These are phyloP conservation scores for Prunus armeniaca DNA, from an alignment of 306 rosid species.

Conservation along the genomic window DNA sequence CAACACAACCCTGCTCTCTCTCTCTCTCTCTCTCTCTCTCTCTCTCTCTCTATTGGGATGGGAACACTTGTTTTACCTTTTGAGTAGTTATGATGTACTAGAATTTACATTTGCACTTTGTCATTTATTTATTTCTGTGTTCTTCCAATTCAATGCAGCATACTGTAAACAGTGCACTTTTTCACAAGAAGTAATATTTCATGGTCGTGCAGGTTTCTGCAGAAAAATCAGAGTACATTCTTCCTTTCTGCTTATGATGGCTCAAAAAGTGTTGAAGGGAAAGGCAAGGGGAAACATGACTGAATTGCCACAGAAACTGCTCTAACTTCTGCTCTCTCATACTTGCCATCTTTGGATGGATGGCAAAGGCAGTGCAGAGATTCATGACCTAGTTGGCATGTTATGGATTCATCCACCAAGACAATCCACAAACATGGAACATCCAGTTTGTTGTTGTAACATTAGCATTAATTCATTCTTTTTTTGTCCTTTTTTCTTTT, in stretches of 20 bases:
- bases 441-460: conserved; percentile 52
- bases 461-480: conserved; percentile 52
- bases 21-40: no score
- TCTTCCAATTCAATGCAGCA: neutral
- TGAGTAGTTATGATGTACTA: neutral
- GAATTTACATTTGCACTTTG: neutral
- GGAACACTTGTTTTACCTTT: neutral
- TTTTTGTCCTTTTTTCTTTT: conserved; percentile 4
- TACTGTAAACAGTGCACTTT: neutral
- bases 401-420: conserved; percentile 13
- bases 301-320: conserved; percentile 29
- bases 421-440: conserved; percentile 25
- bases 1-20: no score
- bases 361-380: neutral
- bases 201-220: conserved; percentile 66
- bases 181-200: neutral
- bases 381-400: conserved; percentile 19
- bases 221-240: conserved; percentile 70
- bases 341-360: conserved; percentile 14
- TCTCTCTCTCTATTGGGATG: neutral
- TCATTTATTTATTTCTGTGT: neutral
- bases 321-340: conserved; percentile 1
- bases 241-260: conserved; percentile 70
- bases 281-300: conserved; percentile 70
- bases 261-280: conserved; percentile 54